Evolutionary conservation across 805 yeast species (phyloP).

Genomic region (Candida vartiovaarae): DNA sequence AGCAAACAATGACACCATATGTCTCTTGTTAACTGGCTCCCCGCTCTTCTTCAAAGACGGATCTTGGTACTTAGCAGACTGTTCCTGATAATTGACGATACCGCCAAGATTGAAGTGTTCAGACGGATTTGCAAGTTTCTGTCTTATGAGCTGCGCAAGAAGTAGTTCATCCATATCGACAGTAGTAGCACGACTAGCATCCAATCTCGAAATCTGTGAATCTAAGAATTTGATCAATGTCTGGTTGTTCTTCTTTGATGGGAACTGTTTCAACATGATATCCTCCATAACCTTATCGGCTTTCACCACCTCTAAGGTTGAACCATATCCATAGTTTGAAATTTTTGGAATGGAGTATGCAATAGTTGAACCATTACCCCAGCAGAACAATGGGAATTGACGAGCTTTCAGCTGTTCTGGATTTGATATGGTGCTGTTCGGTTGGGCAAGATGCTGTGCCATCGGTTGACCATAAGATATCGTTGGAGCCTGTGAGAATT

Average conservation of each 20-base stretch:
- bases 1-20: slow-evolving; percentile 51
- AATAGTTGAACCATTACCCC: slow-evolving; percentile 44
- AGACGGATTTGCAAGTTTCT: slow-evolving; percentile 12
- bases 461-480: neutral
- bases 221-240: slow-evolving; percentile 22
- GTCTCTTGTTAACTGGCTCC: slow-evolving; percentile 21
- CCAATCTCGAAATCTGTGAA: slow-evolving; percentile 8
- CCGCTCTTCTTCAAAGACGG: neutral
- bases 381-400: slow-evolving; percentile 73
- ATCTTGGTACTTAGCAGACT: slow-evolving; percentile 6
- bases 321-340: slow-evolving; percentile 25
- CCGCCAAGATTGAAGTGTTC: slow-evolving; percentile 19
- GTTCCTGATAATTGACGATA: slow-evolving; percentile 13
- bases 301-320: slow-evolving; percentile 31
- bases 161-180: slow-evolving; percentile 67
- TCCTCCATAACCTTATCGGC: slow-evolving; percentile 29
- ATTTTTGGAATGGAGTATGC: slow-evolving; percentile 33
- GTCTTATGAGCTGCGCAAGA: slow-evolving; percentile 32
- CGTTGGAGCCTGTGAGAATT: no score
- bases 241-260: slow-evolving; percentile 25
- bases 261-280: slow-evolving; percentile 27
- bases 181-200: slow-evolving; percentile 27
- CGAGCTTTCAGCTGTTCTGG: slow-evolving; percentile 49
- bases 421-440: slow-evolving; percentile 21
- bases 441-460: neutral